phyloP scores from a whole-genome alignment of 2,329 filamentous ascomycete genomes.

The Monosporascus sp. region DNA sequence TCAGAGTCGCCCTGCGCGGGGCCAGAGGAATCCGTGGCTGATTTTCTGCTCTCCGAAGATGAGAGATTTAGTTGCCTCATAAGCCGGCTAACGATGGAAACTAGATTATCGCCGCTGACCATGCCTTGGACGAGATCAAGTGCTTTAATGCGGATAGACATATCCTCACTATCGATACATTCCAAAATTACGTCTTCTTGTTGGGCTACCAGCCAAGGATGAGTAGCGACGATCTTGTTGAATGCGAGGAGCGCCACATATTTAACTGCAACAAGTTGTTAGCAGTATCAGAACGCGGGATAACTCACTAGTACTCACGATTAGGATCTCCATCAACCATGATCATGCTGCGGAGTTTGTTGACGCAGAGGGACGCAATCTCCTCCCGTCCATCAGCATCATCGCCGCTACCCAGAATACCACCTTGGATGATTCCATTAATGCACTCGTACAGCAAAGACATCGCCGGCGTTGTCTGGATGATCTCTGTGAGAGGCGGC shows the following conservation, averaged over 20 bases:
- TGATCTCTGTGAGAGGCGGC: slow-evolving; percentile 85
- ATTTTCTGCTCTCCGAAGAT: slow-evolving; percentile 44
- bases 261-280: slow-evolving; percentile 60
- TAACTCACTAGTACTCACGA: slow-evolving; percentile 49
- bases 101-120: slow-evolving; percentile 82
- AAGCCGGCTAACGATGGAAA: slow-evolving; percentile 77
- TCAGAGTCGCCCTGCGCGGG: slow-evolving; percentile 40
- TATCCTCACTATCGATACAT: slow-evolving; percentile 92
- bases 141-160: slow-evolving; percentile 90
- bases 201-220: slow-evolving; percentile 80
- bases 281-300: slow-evolving; percentile 6
- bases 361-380: slow-evolving; percentile 86
- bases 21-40: slow-evolving; percentile 41
- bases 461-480: slow-evolving; percentile 93
- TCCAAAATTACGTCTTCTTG: slow-evolving; percentile 96
- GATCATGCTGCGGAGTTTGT: slow-evolving; percentile 89
- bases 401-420: slow-evolving; percentile 79
- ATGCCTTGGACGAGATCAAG: slow-evolving; percentile 89
- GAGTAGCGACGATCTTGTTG: slow-evolving; percentile 86
- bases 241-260: slow-evolving; percentile 94
- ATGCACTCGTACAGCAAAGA: slow-evolving; percentile 98
- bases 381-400: slow-evolving; percentile 80
- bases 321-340: slow-evolving; percentile 92
- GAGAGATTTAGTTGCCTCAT: slow-evolving; percentile 78
- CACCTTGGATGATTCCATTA: slow-evolving; percentile 95